Evolutionary conservation across 176 grass and related monocot genomes (phyloP), one percentile per base, ranked within the genome.

Genomic region (Avena eriantha): DNA sequence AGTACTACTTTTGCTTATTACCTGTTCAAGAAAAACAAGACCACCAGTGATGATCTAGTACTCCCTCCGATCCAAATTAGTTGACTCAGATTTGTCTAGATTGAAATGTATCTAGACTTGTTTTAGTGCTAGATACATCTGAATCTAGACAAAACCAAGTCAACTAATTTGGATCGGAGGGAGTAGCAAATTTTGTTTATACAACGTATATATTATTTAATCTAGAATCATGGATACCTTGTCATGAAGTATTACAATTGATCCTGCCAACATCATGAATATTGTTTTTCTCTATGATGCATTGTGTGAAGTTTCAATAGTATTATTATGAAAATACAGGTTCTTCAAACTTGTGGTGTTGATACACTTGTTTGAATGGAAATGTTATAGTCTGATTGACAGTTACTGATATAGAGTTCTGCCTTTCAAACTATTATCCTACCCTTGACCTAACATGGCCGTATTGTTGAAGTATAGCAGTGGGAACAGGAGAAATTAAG

Each of bases 371-470:
- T 77, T 85, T 59, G 60, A 58, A 76, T 35, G 45, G 43, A 80
- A 85, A 77, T 23, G 18, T 55, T 46, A 26, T 46, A 26, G 64
- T 72, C 23, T 19, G 13, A 88, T 85, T 47, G 69, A 85, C 53
- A 85, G 13, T 69, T 88, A 72, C 3, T 91, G 77, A 45, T 71
- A 23, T 70, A 63, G 70, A 81, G 36, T 87, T 85, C 53, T 87
- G 12, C 9, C 8, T 43, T 76, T 55, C 3, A 79, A 33, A 83
- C 43, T 79, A 17, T 76, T 86, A 31, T n/a, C 29, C 2, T 81
- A 51, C 55, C 47, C 60, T 86, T 61, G 82, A 88, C 60, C 78
- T 63, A 3, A 61, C 39, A 77, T 81, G 1, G 86, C 17, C 73
- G 82, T 74, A 3, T 74, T 67, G 36, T 33, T 73, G 15, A 88